Evolutionary conservation across 805 yeast genomes (phyloP), one percentile per base, ranked within the genome.

Genomic region (Millerozyma miso): DNA sequence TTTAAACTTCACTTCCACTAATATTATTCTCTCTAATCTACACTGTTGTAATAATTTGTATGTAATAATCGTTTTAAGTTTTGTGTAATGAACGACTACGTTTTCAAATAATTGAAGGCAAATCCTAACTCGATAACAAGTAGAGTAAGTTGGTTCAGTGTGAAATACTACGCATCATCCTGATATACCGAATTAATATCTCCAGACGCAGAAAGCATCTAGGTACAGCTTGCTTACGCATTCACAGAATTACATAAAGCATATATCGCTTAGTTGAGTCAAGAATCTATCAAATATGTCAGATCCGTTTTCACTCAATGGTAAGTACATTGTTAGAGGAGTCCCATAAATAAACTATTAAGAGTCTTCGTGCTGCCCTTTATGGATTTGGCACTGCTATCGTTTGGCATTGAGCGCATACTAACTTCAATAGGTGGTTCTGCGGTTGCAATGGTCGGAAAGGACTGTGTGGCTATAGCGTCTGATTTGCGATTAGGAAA

Each of bases 361-460:
- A n/a, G n/a, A n/a, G n/a, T n/a, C n/a, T n/a, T n/a, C n/a, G n/a
- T n/a, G n/a, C n/a, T n/a, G n/a, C n/a, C n/a, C n/a, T n/a, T n/a
- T n/a, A n/a, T n/a, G n/a, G n/a, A n/a, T n/a, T n/a, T n/a, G n/a
- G n/a, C n/a, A n/a, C n/a, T n/a, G n/a, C n/a, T n/a, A n/a, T n/a
- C n/a, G n/a, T n/a, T n/a, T n/a, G n/a, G n/a, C n/a, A n/a, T n/a
- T n/a, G 10, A 23, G 6, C 29, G 10, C 10, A 23, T 33, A 38
- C 42, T 29, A 34, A 42, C 41, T 37, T 13, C 20, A 12, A 19
- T 45, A 66, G 88, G 97, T 69, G 99, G 99, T 68, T 78, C 96
- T 50, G 96, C 96, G 40, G 95, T 95, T 29, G 99, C 99, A 51
- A 93, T 93, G 99, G 84, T 84, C 19, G 99, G 99, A 56, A 90